phyloP scores from a whole-genome alignment of 2,329 filamentous ascomycete genomes.

The Aspergillus bombycis region DNA sequence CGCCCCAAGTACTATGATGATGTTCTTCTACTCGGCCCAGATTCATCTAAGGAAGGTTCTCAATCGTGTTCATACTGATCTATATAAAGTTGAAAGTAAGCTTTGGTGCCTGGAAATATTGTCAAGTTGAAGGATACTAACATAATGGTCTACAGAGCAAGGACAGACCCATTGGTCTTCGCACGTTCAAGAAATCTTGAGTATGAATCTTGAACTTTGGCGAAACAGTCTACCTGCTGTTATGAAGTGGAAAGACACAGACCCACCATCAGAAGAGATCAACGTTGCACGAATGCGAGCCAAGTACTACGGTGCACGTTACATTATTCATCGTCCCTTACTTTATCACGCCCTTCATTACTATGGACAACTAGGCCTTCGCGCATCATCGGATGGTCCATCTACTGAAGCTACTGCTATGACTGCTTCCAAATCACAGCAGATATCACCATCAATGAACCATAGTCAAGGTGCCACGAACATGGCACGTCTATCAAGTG shows the following conservation, averaged over 20 bases:
- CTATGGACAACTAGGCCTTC: conserved; percentile 46
- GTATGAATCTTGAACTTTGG: conserved; percentile 58
- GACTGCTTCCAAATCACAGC: conserved; percentile 35
- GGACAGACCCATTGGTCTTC: conserved; percentile 41
- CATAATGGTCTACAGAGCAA: conserved; percentile 24
- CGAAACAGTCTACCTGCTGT: conserved; percentile 51
- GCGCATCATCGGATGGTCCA: conserved; percentile 32
- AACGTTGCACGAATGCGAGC: conserved; percentile 81
- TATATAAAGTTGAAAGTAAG: conserved; percentile 52
- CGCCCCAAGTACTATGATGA: conserved; percentile 45
- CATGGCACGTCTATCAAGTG: conserved; percentile 38
- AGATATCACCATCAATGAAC: conserved; percentile 40
- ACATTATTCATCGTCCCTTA: conserved; percentile 86
- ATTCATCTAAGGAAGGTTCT: conserved; percentile 62
- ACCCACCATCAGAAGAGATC: conserved; percentile 74
- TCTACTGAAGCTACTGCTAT: conserved; percentile 32
- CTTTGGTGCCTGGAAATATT: background rate
- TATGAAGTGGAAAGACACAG: conserved; percentile 67
- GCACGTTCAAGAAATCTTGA: conserved; percentile 45
- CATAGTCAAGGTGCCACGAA: conserved; percentile 32
- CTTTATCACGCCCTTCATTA: conserved; percentile 63
- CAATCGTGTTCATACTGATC: conserved; percentile 58
- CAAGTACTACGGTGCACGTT: conserved; percentile 91
- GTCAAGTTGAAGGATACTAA: conserved; percentile 3
- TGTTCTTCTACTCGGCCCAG: conserved; percentile 64